Percentiles rank a stretch among this genome's conserved stretches.
These are phyloP conservation scores for Pseudogymnoascus sp. DNA, from an alignment of 2,329 filamentous ascomycete species.

Conservation along the genomic window DNA sequence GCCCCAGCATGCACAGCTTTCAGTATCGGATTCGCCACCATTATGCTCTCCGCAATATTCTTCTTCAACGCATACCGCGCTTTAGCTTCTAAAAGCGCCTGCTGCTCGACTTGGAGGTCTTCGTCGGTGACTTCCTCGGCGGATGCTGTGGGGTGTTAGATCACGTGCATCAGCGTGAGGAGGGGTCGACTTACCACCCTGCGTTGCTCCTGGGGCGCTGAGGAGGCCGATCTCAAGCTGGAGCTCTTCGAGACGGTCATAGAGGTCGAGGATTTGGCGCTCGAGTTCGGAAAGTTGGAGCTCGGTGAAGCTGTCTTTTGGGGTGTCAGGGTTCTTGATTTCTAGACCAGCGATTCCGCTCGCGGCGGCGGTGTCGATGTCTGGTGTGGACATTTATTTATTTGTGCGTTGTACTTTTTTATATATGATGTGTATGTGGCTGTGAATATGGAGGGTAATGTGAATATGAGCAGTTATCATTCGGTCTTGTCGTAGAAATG, in stretches of 20 bases:
- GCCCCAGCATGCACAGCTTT: constrained; percentile 66
- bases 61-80: constrained; percentile 62
- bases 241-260: constrained; percentile 63
- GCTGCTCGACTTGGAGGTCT: constrained; percentile 50
- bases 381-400: constrained; percentile 3
- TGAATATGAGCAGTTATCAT: neutral
- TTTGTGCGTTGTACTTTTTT: neutral
- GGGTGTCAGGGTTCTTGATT: neutral
- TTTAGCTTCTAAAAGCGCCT: constrained; percentile 57
- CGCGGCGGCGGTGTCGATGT: neutral
- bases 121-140: constrained; percentile 36
- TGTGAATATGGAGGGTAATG: neutral
- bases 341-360: constrained; percentile 2
- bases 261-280: constrained; percentile 56
- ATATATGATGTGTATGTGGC: neutral
- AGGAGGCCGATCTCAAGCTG: constrained; percentile 64
- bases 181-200: constrained; percentile 18
- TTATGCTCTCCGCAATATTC: constrained; percentile 57
- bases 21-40: constrained; percentile 66
- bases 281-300: constrained; percentile 59
- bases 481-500: neutral
- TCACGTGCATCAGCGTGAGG: neutral
- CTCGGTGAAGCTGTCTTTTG: constrained; percentile 13
- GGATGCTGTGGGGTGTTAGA: constrained; percentile 5
- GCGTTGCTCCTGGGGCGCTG: constrained; percentile 31